These are phyloP conservation scores for Jaapia argillacea DNA, from an alignment of 768 basidiomycete genomes.

Conservation along the genomic window DNA sequence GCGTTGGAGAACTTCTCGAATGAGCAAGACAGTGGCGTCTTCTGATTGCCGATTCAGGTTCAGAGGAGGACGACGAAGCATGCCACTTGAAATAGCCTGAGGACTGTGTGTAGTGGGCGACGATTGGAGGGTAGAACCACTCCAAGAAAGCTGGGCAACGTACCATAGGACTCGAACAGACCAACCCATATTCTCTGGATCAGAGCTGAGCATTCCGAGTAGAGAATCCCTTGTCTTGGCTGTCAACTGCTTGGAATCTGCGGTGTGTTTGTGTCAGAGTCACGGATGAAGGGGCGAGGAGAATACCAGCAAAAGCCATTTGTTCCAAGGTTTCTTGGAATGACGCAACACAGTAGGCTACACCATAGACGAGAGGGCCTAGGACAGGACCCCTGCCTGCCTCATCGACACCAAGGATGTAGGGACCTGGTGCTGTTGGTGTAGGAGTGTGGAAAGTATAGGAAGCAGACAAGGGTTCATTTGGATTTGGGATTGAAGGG, in stretches of 20 bases:
- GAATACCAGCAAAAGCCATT: conserved; percentile 83
- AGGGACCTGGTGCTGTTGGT: conserved; percentile 65
- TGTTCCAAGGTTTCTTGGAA: conserved; percentile 66
- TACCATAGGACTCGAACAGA: conserved; percentile 73
- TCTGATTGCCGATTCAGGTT: conserved; percentile 87
- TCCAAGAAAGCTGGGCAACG: conserved; percentile 6
- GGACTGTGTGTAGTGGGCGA: conserved; percentile 42
- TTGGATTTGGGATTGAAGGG: background rate
- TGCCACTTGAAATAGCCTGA: conserved; percentile 83
- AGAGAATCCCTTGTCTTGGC: conserved; percentile 56
- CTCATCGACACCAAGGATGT: conserved; percentile 98
- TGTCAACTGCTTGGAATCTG: conserved; percentile 91
- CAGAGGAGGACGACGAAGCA: conserved; percentile 74
- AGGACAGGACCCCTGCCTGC: conserved; percentile 94
- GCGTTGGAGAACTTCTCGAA: conserved; percentile 71
- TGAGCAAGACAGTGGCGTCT: conserved; percentile 83
- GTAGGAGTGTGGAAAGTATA: conserved; percentile 72
- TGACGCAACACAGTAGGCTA: conserved; percentile 82
- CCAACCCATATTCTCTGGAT: conserved; percentile 69
- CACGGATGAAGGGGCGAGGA: background rate
- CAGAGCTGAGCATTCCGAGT: conserved; percentile 56
- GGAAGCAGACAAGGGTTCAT: conserved; percentile 36
- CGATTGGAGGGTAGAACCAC: no score
- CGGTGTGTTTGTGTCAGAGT: background rate
- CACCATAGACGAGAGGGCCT: conserved; percentile 92